Percentiles rank a stretch among this genome's conserved stretches.
These are phyloP conservation scores for Neofusicoccum kwambonambiense DNA, from an alignment of 2,329 filamentous ascomycete species.

Conservation along the genomic window DNA sequence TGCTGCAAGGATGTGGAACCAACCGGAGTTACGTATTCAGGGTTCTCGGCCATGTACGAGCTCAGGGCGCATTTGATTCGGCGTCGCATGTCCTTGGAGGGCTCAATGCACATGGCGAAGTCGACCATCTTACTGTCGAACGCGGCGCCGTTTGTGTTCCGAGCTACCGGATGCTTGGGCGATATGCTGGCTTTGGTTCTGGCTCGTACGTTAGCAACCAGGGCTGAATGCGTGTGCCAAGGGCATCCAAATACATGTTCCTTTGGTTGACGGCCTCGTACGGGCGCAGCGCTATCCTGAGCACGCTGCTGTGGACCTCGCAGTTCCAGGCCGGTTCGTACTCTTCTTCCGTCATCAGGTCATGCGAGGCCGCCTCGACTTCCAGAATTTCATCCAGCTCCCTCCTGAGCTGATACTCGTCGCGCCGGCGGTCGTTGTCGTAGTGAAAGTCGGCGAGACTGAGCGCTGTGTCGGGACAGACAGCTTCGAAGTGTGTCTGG, in stretches of 20 bases:
- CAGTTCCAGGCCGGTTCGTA: not conserved
- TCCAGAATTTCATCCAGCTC: not conserved
- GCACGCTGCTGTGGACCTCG: not conserved
- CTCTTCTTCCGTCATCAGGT: not conserved
- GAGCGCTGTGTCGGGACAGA: not conserved
- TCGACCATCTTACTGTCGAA: not conserved
- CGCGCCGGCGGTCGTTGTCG: not conserved
- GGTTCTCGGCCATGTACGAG: not conserved
- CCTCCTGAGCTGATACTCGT: not conserved
- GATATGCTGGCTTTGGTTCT: not conserved
- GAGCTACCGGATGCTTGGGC: not conserved
- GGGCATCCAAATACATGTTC: not conserved
- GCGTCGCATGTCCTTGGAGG: not conserved
- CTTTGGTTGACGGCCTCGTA: not conserved
- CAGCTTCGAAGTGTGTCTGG: not conserved
- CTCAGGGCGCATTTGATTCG: not conserved
- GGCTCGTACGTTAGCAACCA: not conserved
- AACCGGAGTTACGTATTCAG: not conserved
- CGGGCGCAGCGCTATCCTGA: not conserved
- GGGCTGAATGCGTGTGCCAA: not conserved
- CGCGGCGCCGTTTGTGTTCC: not conserved
- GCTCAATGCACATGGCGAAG: not conserved
- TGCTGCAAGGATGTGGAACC: not conserved
- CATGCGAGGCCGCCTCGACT: not conserved
- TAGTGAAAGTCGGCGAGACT: not conserved